phyloP scores from a whole-genome alignment of 73 alveolate genomes.

The Stentor roeselii region DNA sequence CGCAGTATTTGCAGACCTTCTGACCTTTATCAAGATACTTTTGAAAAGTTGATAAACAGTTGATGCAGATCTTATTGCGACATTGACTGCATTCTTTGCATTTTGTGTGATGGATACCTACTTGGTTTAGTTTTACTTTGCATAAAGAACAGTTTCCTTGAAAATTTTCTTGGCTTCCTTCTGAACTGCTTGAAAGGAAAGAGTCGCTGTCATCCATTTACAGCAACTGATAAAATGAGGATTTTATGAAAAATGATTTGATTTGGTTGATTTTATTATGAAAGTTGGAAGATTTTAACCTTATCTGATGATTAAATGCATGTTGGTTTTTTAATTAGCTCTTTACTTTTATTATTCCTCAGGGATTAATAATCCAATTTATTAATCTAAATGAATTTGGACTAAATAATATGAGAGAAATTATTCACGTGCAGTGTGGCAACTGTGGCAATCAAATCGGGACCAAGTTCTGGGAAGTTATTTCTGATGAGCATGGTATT shows the following conservation, averaged over 20 bases:
- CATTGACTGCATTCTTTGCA: background rate
- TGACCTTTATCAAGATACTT: background rate
- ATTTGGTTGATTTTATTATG: too few species aligned
- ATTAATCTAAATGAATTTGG: too few species aligned
- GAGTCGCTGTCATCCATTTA: too few species aligned
- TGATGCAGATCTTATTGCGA: background rate
- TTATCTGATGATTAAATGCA: too few species aligned
- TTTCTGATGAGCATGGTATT: slow-evolving; percentile 33
- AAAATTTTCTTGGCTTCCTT: background rate
- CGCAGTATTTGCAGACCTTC: background rate
- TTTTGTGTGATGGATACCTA: background rate
- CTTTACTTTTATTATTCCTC: too few species aligned
- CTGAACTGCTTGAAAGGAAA: background rate
- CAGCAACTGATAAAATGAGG: too few species aligned
- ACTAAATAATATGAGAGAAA: slow-evolving; percentile 32
- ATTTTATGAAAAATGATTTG: too few species aligned
- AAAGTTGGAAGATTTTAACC: too few species aligned
- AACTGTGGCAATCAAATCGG: slow-evolving; percentile 35
- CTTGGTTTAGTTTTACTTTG: background rate
- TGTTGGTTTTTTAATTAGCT: too few species aligned
- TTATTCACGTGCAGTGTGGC: slow-evolving; percentile 23
- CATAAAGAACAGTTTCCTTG: background rate
- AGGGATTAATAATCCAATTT: too few species aligned
- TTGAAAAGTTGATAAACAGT: background rate
- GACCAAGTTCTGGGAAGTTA: too few species aligned